Base-by-base conservation (phyloP, 2,329 filamentous ascomycete genomes). In the Alternaria conjuncta region DNA sequence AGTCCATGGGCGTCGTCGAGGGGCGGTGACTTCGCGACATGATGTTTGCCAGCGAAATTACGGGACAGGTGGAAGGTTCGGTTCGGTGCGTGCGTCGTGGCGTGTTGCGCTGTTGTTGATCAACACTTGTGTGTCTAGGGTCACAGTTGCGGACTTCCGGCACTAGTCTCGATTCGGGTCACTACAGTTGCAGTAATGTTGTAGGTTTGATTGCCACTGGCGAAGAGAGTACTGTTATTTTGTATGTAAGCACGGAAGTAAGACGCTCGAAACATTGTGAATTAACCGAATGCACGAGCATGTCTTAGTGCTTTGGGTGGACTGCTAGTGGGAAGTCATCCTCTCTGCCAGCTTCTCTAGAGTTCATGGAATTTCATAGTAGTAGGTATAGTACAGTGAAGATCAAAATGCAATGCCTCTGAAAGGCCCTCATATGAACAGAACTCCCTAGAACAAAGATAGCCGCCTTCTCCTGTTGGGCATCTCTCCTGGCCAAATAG, bases 1-100 rank as follows among this genome's bases (percentile, higher is more conserved):
- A 87, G 75, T 87, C 85, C 85, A 87, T 87, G 58, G 83, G 84
- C 71, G 75, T 79, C 50, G 81, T 81, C 53, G 83, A 79, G 41
- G 74, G 75, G 55, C 82, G 81, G 49, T 75, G 73, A 32, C 60
- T 60, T 26, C 71, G 70, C 61, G 72, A 71, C 75, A 77, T 78
- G 41, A 21, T 67, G 67, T 53, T 15, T 56, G 51, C 51, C 51
- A 10, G 18, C 51, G 23, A 30, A 3, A 12, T 15, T 18, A 6
- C 25, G 13, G 50, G 46, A 36, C 56, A 2, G 13, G 45, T 47
- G 23, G 53, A 47, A 7, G 25, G 51, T 26, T 13, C 11, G 32
- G 41, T 26, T 44, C 44, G 46, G n/a, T 56, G 51, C 43, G 55
- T 20, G 21, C 25, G 56, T 67, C 60, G 66, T 67, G 63, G 44